Evolutionary conservation across 208 protist species (phyloP).

Genomic region (Leishmania tropica): DNA sequence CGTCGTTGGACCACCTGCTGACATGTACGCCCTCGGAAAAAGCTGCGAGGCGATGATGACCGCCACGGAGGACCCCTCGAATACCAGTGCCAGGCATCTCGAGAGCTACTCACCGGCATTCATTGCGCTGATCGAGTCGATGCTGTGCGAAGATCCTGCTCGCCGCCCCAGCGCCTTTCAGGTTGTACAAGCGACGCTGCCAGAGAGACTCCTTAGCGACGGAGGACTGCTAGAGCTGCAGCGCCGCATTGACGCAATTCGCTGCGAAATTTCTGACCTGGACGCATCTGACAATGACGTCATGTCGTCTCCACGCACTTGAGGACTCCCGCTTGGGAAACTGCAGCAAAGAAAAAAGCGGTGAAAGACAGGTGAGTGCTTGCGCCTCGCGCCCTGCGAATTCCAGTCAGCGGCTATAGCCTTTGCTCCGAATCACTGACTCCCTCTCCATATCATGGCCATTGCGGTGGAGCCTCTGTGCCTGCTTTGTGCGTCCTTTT

Average conservation of each 20-base stretch:
- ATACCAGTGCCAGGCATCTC: slow-evolving; percentile 18
- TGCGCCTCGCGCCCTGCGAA: too few relatives aligned
- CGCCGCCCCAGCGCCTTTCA: slow-evolving; percentile 48
- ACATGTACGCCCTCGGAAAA: slow-evolving; percentile 91
- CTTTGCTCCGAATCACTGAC: not conserved
- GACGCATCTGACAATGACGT: slow-evolving; percentile 3
- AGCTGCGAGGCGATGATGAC: slow-evolving; percentile 75
- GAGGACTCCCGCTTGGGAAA: not conserved
- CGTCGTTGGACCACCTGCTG: slow-evolving; percentile 51
- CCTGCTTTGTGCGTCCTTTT: not conserved
- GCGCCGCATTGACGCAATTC: slow-evolving; percentile 14
- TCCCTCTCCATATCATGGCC: not conserved
- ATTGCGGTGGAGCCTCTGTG: too few relatives aligned
- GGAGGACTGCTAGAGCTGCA: slow-evolving; percentile 12
- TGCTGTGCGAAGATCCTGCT: slow-evolving; percentile 36
- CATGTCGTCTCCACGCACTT: not conserved
- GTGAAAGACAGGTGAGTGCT: not conserved
- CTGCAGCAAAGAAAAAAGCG: too few relatives aligned
- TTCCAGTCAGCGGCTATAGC: too few relatives aligned
- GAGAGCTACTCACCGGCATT: slow-evolving; percentile 40
- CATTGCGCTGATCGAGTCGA: slow-evolving; percentile 39
- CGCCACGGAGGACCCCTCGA: slow-evolving; percentile 28
- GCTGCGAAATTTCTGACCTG: slow-evolving; percentile 1
- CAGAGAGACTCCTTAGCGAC: slow-evolving; percentile 11
- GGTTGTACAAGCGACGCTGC: slow-evolving; percentile 37